phyloP scores from a whole-genome alignment of 2,329 filamentous ascomycete species.

The Mollisia scopiformis region DNA sequence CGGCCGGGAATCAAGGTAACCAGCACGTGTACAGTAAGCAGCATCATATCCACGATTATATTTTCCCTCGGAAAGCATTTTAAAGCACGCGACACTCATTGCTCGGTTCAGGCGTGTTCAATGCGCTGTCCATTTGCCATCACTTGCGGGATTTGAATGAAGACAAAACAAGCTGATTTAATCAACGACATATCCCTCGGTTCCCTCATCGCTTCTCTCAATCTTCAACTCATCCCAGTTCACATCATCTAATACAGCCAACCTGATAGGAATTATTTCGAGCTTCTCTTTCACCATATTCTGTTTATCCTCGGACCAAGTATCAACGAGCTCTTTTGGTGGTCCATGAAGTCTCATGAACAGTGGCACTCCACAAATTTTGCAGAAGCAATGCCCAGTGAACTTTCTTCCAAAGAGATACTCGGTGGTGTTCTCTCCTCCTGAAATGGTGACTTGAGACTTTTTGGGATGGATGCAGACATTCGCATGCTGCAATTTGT shows the following conservation, averaged over 20 bases:
- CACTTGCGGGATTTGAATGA: background rate
- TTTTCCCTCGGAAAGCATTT: background rate
- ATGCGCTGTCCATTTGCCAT: background rate
- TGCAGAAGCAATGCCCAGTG: background rate
- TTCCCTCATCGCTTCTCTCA: background rate
- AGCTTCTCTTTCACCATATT: background rate
- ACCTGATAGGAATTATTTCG: background rate
- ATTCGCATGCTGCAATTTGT: background rate
- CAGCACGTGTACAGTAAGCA: background rate
- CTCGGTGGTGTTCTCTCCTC: background rate
- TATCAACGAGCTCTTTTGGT: background rate
- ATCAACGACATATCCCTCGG: slow-evolving; percentile 1
- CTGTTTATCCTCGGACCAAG: background rate
- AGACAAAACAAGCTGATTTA: background rate
- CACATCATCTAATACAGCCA: slow-evolving; percentile 2
- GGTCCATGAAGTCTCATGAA: background rate
- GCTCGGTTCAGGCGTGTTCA: background rate
- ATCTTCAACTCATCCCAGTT: slow-evolving; percentile 2
- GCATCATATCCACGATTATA: background rate
- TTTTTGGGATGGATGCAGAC: background rate
- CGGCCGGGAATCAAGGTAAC: too few species aligned
- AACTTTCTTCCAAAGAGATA: background rate
- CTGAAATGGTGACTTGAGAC: background rate
- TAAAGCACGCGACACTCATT: background rate
- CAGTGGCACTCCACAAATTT: background rate